Conservation (phyloP, 2,329 filamentous ascomycete species). For the Fusarium tuaranense region DNA sequence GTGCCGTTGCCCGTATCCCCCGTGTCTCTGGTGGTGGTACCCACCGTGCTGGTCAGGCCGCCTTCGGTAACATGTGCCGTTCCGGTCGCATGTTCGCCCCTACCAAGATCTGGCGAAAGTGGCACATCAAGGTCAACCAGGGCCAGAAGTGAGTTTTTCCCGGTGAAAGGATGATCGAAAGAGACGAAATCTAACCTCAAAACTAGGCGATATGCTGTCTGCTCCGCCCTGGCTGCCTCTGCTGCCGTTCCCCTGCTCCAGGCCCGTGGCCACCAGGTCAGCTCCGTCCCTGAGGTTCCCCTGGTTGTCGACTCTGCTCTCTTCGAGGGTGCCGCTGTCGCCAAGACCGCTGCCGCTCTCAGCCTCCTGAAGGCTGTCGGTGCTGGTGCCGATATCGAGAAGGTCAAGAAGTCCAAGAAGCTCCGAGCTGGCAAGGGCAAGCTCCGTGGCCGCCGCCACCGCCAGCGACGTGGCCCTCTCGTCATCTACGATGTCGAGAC, state of each 20-base stretch:
- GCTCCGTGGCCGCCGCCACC: conserved; percentile 94
- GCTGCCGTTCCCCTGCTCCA: conserved; percentile 94
- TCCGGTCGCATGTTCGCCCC: conserved; percentile 99
- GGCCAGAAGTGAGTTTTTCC: conserved; percentile 83
- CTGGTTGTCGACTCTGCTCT: conserved; percentile 93
- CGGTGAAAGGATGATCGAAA: neutral
- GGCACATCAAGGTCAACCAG: conserved; percentile 99
- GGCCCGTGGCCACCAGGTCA: conserved; percentile 96
- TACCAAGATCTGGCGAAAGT: conserved; percentile 99
- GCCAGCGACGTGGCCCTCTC: conserved; percentile 96
- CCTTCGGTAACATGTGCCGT: conserved; percentile 99
- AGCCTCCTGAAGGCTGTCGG: conserved; percentile 91
- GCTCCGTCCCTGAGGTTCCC: conserved; percentile 92
- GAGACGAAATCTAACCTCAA: conserved; percentile 30
- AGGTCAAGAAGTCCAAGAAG: conserved; percentile 97
- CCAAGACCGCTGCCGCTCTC: conserved; percentile 90
- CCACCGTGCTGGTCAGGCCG: conserved; percentile 99
- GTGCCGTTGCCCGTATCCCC: conserved; percentile 99
- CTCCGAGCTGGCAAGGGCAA: conserved; percentile 99
- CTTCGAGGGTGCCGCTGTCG: conserved; percentile 82
- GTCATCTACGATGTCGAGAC: conserved; percentile 97
- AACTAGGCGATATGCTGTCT: conserved; percentile 91
- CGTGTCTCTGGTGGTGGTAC: conserved; percentile 99
- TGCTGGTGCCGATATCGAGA: conserved; percentile 90
- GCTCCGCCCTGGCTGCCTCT: conserved; percentile 96